These are phyloP conservation scores for Sophora flavescens DNA, from an alignment of 306 rosid genomes.

Conservation along the genomic window DNA sequence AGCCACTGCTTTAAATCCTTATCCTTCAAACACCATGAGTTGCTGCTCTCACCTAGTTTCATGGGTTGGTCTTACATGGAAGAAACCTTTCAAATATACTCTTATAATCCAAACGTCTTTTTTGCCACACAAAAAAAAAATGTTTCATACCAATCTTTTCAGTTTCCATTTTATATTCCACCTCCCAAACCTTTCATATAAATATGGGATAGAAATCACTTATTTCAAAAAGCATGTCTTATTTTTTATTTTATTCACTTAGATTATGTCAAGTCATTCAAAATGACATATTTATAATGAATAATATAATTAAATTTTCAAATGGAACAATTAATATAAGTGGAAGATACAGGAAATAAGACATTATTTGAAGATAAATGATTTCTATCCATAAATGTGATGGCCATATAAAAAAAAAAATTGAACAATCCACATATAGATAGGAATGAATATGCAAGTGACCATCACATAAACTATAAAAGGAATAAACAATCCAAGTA, in stretches of 20 bases:
- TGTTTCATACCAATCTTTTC: neutral
- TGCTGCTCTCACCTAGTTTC: constrained; percentile 68
- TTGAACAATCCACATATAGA: neutral
- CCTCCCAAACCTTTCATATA: neutral
- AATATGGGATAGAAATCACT: too few relatives aligned
- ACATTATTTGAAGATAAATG: too few relatives aligned
- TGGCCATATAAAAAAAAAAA: neutral
- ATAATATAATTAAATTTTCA: too few relatives aligned
- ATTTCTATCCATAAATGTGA: too few relatives aligned
- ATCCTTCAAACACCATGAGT: constrained; percentile 21
- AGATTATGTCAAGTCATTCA: too few relatives aligned
- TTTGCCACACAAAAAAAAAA: neutral
- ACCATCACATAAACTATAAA: constrained; percentile 6
- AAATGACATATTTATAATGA: too few relatives aligned
- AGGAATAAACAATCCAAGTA: constrained; percentile 4
- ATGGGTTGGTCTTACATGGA: constrained; percentile 71
- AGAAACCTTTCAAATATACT: constrained; percentile 66
- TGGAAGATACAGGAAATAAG: too few relatives aligned
- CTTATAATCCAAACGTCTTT: constrained; percentile 21
- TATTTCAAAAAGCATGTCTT: too few relatives aligned
- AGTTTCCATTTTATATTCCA: neutral
- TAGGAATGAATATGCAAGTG: constrained; percentile 7
- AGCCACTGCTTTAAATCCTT: constrained; percentile 46
- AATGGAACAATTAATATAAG: too few relatives aligned
- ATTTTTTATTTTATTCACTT: too few relatives aligned